Evolutionary conservation across 345 rosid species (phyloP), one percentile per base, ranked within the genome.

Genomic region (Lepidium africanum): DNA sequence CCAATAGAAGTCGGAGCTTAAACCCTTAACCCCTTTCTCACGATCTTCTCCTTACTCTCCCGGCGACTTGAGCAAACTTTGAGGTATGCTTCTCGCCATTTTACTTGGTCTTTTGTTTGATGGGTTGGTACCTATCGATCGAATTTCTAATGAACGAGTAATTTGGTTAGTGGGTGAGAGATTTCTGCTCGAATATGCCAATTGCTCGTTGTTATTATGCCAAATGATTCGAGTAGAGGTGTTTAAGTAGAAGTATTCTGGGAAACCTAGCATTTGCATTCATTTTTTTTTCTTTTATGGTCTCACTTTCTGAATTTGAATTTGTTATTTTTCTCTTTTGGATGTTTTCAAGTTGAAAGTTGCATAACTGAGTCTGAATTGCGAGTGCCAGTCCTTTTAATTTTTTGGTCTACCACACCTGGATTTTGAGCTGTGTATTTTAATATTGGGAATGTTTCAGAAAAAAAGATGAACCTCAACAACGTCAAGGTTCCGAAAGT

Each of bases 401-500:
- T 51, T 9, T 5, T 50, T 1, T 48, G 53, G 40, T 70, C 43
- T 8, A 1, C 9, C 6, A 19, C 19, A 17, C 46, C 32, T 58
- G 7, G 17, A 36, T 48, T 58, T 57, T 59, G 65, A 63, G 27
- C 4, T 42, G 50, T 32, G 8, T 30, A 1, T 16, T 2, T 9
- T 13, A 17, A 13, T 17, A 12, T 59, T 11, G 40, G 35, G 39
- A 15, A 6, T 63, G 17, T 39, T 48, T 0, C 8, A 48, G 30
- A 16, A 62, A 13, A 52, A 35, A 46, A 3, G 57, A 83, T 81
- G 87, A 83, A 79, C 70, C 50, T 83, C 65, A 81, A 77, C 76
- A 89, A 88, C 59, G 83, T 86, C 43, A 92, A 84, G 80, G 88
- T 92, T 55, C 98, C 98, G 9, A 87, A 86, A 72, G 74, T 87